Evolutionary conservation across 257 asterid species (phyloP), one percentile per base, ranked within the genome.

Genomic region (Eustoma russellianum): DNA sequence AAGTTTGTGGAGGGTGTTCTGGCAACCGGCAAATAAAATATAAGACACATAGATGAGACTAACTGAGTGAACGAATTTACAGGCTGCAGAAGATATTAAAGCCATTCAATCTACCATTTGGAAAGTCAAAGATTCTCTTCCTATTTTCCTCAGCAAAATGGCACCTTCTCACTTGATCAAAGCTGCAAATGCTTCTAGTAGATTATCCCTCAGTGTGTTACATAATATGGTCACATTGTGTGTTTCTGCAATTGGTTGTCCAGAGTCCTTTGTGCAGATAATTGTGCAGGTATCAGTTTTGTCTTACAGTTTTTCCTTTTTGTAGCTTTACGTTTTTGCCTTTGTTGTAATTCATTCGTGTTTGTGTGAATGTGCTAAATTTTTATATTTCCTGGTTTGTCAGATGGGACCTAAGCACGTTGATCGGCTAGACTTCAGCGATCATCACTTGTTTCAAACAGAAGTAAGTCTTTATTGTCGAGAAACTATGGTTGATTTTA

Each of bases 371-470:
- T 24, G 3, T 24, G 30, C 30, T 24, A 24, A 24, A 28, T 40
- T 50, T n/a, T 24, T 24, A 2, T 24, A 4, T 24, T 50, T 19
- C 13, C 19, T 18, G 48, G 60, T 33, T 19, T 55, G n/a, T 30
- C 89, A 91, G 98, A 79, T 91, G 95, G 93, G 77, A 61, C 84
- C 98, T 5, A 56, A 65, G 50, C 59, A 72, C 71, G 87, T 82
- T 66, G 94, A 82, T 71, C 79, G 81, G 60, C 54, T 91, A n/a
- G 95, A 87, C 64, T 91, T 82, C 67, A 82, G 86, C 60, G 98
- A 91, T 67, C 97, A 91, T 74, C 92, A 87, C 79, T 62, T 61
- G 5, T 87, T 91, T 69, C 67, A 66, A 48, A 24, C 67, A 46
- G 61, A 79, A 93, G 96, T 91, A 75, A 14, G 18, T 33, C 3